A percentile compares a stretch with the other conserved stretches of the same genome.
Conservation (phyloP, 2,329 filamentous ascomycete species). For the Xylariales sp. region DNA sequence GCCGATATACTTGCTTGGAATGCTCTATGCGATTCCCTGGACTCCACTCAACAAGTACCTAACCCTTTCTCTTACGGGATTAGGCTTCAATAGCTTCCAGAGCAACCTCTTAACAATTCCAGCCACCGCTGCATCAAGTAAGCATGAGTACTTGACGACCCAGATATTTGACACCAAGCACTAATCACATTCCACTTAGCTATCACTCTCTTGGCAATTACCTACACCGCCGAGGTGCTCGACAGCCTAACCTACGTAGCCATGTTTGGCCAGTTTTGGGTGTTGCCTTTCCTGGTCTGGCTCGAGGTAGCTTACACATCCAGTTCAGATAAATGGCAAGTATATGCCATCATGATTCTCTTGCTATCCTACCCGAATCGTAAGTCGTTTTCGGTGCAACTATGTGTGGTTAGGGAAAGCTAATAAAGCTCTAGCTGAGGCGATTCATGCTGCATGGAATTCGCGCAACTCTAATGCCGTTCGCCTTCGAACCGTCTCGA, state of each 20-base stretch:
- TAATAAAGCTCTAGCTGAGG: constrained; percentile 10
- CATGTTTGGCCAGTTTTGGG: constrained; percentile 51
- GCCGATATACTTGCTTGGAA: constrained; percentile 37
- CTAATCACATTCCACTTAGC: constrained; percentile 14
- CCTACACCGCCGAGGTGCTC: constrained; percentile 36
- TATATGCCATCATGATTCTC: constrained; percentile 35
- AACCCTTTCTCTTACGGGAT: constrained; percentile 33
- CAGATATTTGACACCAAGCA: no score
- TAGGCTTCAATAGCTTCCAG: constrained; percentile 3
- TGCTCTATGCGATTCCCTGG: constrained; percentile 2
- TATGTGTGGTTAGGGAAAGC: constrained; percentile 2
- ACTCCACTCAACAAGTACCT: constrained; percentile 4
- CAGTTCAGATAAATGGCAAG: constrained; percentile 33
- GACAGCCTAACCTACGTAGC: constrained; percentile 43
- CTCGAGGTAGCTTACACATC: constrained; percentile 36
- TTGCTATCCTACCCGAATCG: constrained; percentile 35
- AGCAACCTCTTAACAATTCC: constrained; percentile 6
- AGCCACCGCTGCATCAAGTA: constrained; percentile 9
- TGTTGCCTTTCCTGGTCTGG: constrained; percentile 52
- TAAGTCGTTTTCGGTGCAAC: constrained; percentile 16
- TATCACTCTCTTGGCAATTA: constrained; percentile 28
- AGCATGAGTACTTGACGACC: constrained; percentile 29
- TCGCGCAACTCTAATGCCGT: constrained; percentile 56
- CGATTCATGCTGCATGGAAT: constrained; percentile 16
- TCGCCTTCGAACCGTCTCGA: constrained; percentile 51